Evolutionary conservation across 208 protist genomes (phyloP), one percentile per base, ranked within the genome.

Genomic region (Trichomonas vaginalis): DNA sequence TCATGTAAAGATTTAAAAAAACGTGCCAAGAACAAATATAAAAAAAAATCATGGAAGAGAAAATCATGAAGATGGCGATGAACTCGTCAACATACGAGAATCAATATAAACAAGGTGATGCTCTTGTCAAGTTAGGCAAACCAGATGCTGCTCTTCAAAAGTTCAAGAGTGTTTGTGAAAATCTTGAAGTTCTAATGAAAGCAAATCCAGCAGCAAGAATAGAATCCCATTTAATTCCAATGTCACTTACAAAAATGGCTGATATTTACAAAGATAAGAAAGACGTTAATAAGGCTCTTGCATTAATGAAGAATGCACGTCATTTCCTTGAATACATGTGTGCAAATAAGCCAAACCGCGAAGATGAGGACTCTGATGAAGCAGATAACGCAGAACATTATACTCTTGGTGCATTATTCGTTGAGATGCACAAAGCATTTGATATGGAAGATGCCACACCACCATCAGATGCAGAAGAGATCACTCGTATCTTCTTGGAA

Each of bases 301-400:
- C 45, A 27, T 92, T 92, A 35, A 48, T 92, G 40, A 17, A 51
- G n/a, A 48, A 45, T 42, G 14, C 15, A 39, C 86, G 86, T 10
- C 86, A 92, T 10, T 92, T 92, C n/a, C 45, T 92, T 92, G 86
- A 92, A 51, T 92, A 92, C 37, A 92, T 92, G 40, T 42, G 40
- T 39, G 17, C 40, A 2, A 51, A 92, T 17, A 48, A 39, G n/a
- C 40, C 86, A 10, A 92, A 92, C 4, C 45, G 27, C 40, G 45
- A 92, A 2, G 9, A 92, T 9, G 40, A 48, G 39, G n/a, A 92
- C 46, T 48, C 86, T 27, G 86, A 92, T 39, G 86, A 40, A 39
- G 86, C 40, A 17, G 86, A 37, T 39, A 27, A 51, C 8, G 12
- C 27, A 35, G 86, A 92, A 39, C 40, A 92, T 9, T 45, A 92